Conservation (phyloP, 2,329 filamentous ascomycete genomes). For the Pseudocercospora macadamiae region DNA sequence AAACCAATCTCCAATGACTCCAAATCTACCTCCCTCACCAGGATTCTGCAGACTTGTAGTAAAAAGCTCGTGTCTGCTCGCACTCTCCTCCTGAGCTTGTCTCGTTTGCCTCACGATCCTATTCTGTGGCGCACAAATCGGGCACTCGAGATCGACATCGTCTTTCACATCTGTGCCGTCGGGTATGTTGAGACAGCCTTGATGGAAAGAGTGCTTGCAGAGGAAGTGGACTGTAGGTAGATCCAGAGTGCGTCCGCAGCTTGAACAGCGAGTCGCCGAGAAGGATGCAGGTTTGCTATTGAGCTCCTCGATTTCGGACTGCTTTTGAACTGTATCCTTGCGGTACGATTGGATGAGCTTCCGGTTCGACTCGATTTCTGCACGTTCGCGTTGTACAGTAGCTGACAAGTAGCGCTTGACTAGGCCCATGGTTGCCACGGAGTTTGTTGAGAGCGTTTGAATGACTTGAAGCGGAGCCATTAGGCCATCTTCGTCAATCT, state of each 20-base stretch:
- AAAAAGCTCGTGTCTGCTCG: conserved; percentile 87
- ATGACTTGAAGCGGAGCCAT: conserved; percentile 98
- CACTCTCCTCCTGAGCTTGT: conserved; percentile 81
- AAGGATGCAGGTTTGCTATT: conserved; percentile 82
- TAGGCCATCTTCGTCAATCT: conserved; percentile 86
- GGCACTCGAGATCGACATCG: conserved; percentile 75
- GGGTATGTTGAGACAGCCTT: conserved; percentile 74
- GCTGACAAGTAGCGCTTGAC: conserved; percentile 89
- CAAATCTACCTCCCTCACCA: conserved; percentile 73
- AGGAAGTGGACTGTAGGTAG: conserved; percentile 92
- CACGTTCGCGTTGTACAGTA: conserved; percentile 85
- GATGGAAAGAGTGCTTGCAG: conserved; percentile 96
- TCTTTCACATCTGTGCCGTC: conserved; percentile 48
- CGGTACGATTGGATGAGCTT: conserved; percentile 82
- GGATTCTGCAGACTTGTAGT: conserved; percentile 70
- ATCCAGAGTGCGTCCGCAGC: conserved; percentile 77
- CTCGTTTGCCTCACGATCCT: conserved; percentile 86
- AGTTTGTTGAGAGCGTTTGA: conserved; percentile 77
- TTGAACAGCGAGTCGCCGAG: conserved; percentile 83
- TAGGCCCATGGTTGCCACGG: conserved; percentile 95
- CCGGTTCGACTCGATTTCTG: conserved; percentile 80
- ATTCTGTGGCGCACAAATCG: conserved; percentile 80
- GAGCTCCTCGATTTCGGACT: conserved; percentile 76
- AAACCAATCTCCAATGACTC: conserved; percentile 93
- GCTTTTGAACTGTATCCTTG: conserved; percentile 77